A percentile compares a stretch with the other conserved stretches of the same genome.
Evolutionary conservation across 2,329 filamentous ascomycete species (phyloP).

Genomic region (Penicillium sp.): DNA sequence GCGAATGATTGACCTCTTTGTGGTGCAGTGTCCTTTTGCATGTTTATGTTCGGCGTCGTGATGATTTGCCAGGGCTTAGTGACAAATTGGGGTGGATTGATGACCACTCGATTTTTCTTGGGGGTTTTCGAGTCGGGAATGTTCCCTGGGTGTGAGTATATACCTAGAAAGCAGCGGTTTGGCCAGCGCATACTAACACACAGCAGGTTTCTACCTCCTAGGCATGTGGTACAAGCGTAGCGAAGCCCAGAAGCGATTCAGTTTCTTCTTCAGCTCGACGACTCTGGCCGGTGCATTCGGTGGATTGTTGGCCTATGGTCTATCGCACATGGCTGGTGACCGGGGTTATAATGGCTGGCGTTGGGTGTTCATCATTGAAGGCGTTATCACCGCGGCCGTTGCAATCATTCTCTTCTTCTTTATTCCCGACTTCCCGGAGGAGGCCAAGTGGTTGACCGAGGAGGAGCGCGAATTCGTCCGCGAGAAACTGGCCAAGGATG

Average conservation of each 20-base stretch:
- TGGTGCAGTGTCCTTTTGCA: conserved; percentile 65
- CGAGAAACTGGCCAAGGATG: conserved; percentile 65
- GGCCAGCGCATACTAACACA: background rate
- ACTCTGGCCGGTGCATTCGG: conserved; percentile 63
- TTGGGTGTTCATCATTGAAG: conserved; percentile 61
- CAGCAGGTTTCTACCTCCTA: conserved; percentile 59
- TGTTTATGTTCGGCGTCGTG: conserved; percentile 77
- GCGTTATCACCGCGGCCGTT: conserved; percentile 60
- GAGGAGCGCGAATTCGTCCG: conserved; percentile 67
- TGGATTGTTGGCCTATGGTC: conserved; percentile 59
- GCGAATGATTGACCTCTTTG: background rate
- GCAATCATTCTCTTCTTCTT: conserved; percentile 61
- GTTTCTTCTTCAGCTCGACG: conserved; percentile 83
- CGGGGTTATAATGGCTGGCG: conserved; percentile 58
- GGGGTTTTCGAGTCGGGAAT: conserved; percentile 75
- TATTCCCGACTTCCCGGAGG: conserved; percentile 72
- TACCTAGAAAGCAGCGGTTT: background rate
- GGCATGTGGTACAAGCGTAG: conserved; percentile 80
- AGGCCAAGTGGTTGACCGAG: conserved; percentile 68
- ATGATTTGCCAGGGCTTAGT: conserved; percentile 76
- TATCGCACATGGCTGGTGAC: conserved; percentile 57
- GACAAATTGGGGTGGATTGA: conserved; percentile 71
- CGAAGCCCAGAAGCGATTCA: conserved; percentile 88
- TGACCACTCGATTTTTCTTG: conserved; percentile 81
- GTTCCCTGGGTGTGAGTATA: conserved; percentile 59